Conservation (phyloP, 306 rosid genomes). For the Cucurbita ficifolia region DNA sequence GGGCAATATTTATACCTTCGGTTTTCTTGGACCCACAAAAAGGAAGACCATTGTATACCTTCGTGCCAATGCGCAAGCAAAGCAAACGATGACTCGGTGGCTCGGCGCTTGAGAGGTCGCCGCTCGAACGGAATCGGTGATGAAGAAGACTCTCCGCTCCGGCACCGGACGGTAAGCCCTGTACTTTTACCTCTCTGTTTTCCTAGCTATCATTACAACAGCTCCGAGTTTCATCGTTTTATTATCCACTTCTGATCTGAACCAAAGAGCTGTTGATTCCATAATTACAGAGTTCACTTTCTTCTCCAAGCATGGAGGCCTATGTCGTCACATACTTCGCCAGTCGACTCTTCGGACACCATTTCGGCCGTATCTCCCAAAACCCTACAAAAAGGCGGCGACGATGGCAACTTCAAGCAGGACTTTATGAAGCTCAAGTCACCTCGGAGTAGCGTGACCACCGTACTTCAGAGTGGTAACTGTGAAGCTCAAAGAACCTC, state of each 20-base stretch:
- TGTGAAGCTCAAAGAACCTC: slow-evolving; percentile 30
- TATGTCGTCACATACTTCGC: slow-evolving; percentile 11
- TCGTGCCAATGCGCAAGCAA: neutral
- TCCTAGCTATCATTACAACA: neutral
- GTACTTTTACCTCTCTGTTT: neutral
- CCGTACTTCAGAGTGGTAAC: slow-evolving; percentile 30
- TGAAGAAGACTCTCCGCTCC: slow-evolving; percentile 15
- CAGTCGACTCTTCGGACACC: neutral
- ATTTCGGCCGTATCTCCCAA: neutral
- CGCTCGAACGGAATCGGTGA: slow-evolving; percentile 17
- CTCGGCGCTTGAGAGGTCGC: neutral
- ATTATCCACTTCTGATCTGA: neutral
- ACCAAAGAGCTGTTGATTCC: neutral
- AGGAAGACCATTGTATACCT: neutral
- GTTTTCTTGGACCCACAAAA: slow-evolving; percentile 9
- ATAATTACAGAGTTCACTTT: slow-evolving; percentile 13
- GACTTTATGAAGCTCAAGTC: slow-evolving; percentile 18
- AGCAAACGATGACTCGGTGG: neutral
- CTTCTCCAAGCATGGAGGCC: slow-evolving; percentile 9
- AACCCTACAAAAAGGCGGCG: neutral
- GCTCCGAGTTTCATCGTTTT: neutral
- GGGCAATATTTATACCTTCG: neutral
- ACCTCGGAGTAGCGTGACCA: slow-evolving; percentile 11
- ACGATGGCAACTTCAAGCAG: slow-evolving; percentile 14
- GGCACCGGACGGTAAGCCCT: slow-evolving; percentile 22